Percentiles rank a stretch among this genome's conserved stretches.
Conservation (phyloP, 177 flowering plant genomes). For the Vitis hybrid region DNA sequence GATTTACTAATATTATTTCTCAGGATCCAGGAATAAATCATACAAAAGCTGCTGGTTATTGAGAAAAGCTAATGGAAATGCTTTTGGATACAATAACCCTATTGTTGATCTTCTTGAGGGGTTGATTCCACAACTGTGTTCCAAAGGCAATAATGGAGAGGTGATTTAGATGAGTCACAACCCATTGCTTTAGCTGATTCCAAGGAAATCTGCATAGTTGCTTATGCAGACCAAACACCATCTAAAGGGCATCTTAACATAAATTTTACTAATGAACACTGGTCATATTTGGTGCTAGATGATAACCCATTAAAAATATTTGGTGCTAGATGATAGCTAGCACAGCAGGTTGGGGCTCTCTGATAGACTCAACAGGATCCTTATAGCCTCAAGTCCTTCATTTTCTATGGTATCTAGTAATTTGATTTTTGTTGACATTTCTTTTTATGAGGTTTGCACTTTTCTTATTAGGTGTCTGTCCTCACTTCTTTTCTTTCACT, state of each 20-base stretch:
- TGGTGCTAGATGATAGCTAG: constrained; percentile 49
- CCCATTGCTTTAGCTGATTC: constrained; percentile 47
- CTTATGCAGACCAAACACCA: constrained; percentile 52
- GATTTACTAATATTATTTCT: too few relatives aligned
- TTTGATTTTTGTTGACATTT: too few relatives aligned
- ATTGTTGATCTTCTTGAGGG: constrained; percentile 13
- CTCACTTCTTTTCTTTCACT: too few relatives aligned
- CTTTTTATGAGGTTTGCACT: too few relatives aligned
- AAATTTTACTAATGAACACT: constrained; percentile 46
- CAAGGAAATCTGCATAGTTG: constrained; percentile 41
- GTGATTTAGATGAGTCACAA: constrained; percentile 20
- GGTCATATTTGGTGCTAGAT: constrained; percentile 45
- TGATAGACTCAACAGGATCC: constrained; percentile 12
- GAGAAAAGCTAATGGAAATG: too few relatives aligned
- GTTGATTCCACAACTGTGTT: constrained; percentile 9
- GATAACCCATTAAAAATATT: constrained; percentile 24
- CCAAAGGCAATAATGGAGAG: constrained; percentile 11
- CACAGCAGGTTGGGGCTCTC: constrained; percentile 68
- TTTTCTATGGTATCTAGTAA: too few relatives aligned
- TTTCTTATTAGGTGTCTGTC: too few relatives aligned
- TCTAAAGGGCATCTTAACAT: constrained; percentile 16
- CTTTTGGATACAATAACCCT: too few relatives aligned
- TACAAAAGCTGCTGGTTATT: too few relatives aligned
- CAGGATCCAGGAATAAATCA: too few relatives aligned
- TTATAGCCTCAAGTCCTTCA: too few relatives aligned